Conservation (phyloP, 2,329 filamentous ascomycete genomes). For the Colletotrichum horii region DNA sequence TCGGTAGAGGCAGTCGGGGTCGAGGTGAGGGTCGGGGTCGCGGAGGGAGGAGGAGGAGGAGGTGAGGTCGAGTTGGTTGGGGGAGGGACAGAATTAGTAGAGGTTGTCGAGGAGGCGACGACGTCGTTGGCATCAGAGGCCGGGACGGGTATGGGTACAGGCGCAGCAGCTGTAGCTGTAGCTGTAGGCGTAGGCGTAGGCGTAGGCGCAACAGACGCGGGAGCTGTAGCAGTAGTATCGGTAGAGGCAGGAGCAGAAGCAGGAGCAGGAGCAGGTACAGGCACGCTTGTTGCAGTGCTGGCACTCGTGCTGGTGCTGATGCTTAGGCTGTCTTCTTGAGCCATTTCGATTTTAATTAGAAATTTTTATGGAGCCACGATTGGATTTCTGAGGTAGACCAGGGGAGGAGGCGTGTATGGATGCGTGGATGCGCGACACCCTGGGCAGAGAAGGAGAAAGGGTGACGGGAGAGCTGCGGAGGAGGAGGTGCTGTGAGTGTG, state of each 20-base stretch:
- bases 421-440: slow-evolving; percentile 24
- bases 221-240: background rate
- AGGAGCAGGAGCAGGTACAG: slow-evolving; percentile 3
- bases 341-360: slow-evolving; percentile 45
- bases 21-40: slow-evolving; percentile 7
- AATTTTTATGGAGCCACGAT: slow-evolving; percentile 44
- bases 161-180: background rate
- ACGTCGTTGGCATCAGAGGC: slow-evolving; percentile 15
- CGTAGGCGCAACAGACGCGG: background rate
- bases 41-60: background rate
- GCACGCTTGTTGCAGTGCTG: slow-evolving; percentile 19
- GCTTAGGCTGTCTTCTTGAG: slow-evolving; percentile 31
- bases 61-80: slow-evolving; percentile 7
- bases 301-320: slow-evolving; percentile 20
- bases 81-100: slow-evolving; percentile 19
- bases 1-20: slow-evolving; percentile 10
- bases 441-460: slow-evolving; percentile 5
- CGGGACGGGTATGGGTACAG: background rate
- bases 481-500: background rate
- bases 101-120: slow-evolving; percentile 9
- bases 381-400: slow-evolving; percentile 32
- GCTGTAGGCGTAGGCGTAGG: background rate
- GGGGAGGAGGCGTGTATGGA: slow-evolving; percentile 26
- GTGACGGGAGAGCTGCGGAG: background rate
- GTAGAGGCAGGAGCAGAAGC: background rate